A percentile compares a stretch with the other conserved stretches of the same genome.
Evolutionary conservation across 495 filamentous ascomycete species (phyloP).

Genomic region (Hypoxylon crocopeplum): DNA sequence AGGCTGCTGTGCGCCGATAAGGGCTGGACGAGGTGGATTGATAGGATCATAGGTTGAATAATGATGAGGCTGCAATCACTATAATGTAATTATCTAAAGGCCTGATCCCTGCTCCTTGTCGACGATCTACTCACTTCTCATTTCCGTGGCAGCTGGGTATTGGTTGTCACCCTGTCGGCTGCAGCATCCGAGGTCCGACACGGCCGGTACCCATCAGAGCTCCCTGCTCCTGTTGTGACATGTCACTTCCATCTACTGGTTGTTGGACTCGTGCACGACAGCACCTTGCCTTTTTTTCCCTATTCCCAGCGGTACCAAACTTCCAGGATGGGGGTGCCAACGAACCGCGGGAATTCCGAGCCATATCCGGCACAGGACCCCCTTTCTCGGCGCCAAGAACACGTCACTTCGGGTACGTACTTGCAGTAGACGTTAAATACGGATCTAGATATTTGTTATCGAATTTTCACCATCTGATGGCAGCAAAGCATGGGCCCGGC

Average conservation of each 20-base stretch:
- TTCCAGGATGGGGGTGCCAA: conserved; percentile 12
- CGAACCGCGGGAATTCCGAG: conserved; percentile 33
- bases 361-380: conserved; percentile 19
- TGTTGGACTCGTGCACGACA: conserved; percentile 30
- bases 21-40: conserved; percentile 43
- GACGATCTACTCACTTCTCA: conserved; percentile 40
- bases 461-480: too few species aligned
- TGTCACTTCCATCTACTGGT: conserved; percentile 34
- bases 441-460: too few species aligned
- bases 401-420: conserved; percentile 13
- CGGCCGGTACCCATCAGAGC: conserved; percentile 22
- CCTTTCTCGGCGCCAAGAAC: conserved; percentile 32
- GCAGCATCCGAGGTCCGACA: conserved; percentile 25
- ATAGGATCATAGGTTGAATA: conserved; percentile 43
- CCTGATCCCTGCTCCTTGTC: conserved; percentile 33
- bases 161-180: conserved; percentile 36
- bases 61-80: conserved; percentile 34
- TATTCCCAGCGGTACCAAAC: conserved; percentile 35
- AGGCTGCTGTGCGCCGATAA: conserved; percentile 40
- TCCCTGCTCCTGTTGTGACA: conserved; percentile 20
- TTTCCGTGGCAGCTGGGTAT: conserved; percentile 36
- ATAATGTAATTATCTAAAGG: conserved; percentile 41
- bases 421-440: conserved; percentile 8
- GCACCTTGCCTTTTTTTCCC: conserved; percentile 21
- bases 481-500: neutral